phyloP scores from a whole-genome alignment of 2,329 filamentous ascomycete species.

The Epichloe sibirici region DNA sequence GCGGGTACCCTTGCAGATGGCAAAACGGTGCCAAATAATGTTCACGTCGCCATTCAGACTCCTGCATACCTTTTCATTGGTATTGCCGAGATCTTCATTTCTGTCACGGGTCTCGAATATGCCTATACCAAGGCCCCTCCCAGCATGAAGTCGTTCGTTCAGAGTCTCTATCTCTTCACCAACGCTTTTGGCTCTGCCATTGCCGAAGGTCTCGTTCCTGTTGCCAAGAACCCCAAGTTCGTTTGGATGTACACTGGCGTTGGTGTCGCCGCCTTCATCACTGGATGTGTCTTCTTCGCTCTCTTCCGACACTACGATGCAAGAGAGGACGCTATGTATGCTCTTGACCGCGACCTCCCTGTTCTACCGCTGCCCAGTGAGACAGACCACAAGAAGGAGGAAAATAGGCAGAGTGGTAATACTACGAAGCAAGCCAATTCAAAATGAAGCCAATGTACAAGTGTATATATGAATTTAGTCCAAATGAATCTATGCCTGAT shows the following conservation, averaged over 20 bases:
- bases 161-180: conserved; percentile 47
- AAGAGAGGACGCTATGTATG: conserved; percentile 26
- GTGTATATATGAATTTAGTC: background rate
- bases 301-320: conserved; percentile 26
- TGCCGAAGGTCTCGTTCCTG: conserved; percentile 47
- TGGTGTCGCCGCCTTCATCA: conserved; percentile 32
- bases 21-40: conserved; percentile 25
- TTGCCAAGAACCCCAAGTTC: conserved; percentile 50
- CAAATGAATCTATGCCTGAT: conserved; percentile 1
- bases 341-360: conserved; percentile 24
- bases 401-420: background rate
- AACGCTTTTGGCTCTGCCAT: conserved; percentile 47
- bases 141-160: conserved; percentile 53
- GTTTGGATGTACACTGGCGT: conserved; percentile 54
- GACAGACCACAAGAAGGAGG: background rate
- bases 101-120: conserved; percentile 59
- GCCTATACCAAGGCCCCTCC: conserved; percentile 62
- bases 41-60: conserved; percentile 42
- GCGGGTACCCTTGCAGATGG: conserved; percentile 16
- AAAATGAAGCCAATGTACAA: background rate
- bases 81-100: conserved; percentile 49
- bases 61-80: conserved; percentile 47
- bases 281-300: conserved; percentile 40
- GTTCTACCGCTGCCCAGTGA: conserved; percentile 1
- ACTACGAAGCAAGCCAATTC: background rate